Evolutionary conservation across 106 monocot genomes (phyloP), one percentile per base, ranked within the genome.

Genomic region (Triglochin maritima): DNA sequence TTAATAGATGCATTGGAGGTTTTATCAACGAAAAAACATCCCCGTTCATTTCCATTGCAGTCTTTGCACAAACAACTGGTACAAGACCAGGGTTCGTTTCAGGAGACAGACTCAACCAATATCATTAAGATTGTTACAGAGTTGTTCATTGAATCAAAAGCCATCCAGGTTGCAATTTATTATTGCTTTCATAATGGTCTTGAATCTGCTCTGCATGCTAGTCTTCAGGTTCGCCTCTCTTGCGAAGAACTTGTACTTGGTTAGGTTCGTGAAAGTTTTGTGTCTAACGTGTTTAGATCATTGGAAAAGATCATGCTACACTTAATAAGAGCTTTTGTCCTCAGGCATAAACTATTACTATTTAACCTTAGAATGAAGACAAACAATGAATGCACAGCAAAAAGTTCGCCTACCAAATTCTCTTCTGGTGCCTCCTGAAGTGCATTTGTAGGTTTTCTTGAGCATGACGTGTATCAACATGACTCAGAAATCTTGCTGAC

Each of bases 181-280:
- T 80, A 84, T 58, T 98, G 98, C 65, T 79, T 98, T 72, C 91
- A 84, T 74, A 92, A 91, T 82, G 98, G 98, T 51, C 73, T 86
- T 56, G 98, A 98, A 76, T 92, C 98, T 47, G 82, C 88, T 58
- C 65, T 98, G 0, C 71, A 78, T 84, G 98, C 98, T 67, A 70
- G 76, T 65, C 76, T 98, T 77, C 92, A 96, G 95, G 95, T 95
- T 8, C 46, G 61, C 60, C 65, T 4, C 52, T 47, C 54, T 64
- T 47, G 46, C 2, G 54, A 56, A 47, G 13, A 45, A 47, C 29
- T 29, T 29, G 29, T 29, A 29, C 29, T 29, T 29, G 29, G 1
- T 29, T 29, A 29, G 29, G 29, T 29, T 29, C 29, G 29, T 29
- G 29, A 29, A 29, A 29, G 29, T 29, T 29, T 29, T 29, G 29